Conservation (phyloP, 164 flowering plant species). For the Warburgia ugandensis region DNA sequence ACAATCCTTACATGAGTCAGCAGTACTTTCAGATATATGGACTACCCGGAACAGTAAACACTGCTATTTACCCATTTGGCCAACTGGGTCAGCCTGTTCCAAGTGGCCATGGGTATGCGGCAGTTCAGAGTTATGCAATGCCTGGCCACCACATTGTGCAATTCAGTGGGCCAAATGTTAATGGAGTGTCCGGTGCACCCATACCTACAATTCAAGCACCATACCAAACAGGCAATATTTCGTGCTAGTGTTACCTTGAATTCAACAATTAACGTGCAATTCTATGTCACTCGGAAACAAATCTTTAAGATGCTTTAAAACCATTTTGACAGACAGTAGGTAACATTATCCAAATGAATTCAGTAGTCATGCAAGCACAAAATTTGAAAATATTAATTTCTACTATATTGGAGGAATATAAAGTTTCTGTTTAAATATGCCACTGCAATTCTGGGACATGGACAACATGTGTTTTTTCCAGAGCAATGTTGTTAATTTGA, state of each 20-base stretch:
- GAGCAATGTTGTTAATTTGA: no score
- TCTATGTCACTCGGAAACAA: no score
- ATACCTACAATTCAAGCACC: slow-evolving; percentile 63
- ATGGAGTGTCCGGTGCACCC: slow-evolving; percentile 61
- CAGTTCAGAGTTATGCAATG: slow-evolving; percentile 73
- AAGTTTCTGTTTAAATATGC: no score
- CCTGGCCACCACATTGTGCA: slow-evolving; percentile 78
- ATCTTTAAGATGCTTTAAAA: no score
- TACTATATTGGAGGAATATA: no score
- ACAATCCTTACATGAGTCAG: slow-evolving; percentile 77
- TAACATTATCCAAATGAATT: no score
- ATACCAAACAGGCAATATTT: slow-evolving; percentile 56
- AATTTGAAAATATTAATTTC: no score
- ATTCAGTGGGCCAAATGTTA: slow-evolving; percentile 60
- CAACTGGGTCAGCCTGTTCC: slow-evolving; percentile 67
- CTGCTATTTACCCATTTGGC: slow-evolving; percentile 65
- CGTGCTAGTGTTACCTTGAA: background rate
- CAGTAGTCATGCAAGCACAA: no score
- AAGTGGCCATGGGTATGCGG: slow-evolving; percentile 53
- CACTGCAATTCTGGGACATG: no score
- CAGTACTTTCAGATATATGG: slow-evolving; percentile 90
- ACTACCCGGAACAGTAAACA: slow-evolving; percentile 58
- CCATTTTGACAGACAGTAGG: no score
- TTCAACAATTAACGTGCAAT: no score
- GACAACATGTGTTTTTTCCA: no score